These are phyloP conservation scores for Yamadazyma taylorii DNA, from an alignment of 1,139 yeast genomes.

Conservation along the genomic window DNA sequence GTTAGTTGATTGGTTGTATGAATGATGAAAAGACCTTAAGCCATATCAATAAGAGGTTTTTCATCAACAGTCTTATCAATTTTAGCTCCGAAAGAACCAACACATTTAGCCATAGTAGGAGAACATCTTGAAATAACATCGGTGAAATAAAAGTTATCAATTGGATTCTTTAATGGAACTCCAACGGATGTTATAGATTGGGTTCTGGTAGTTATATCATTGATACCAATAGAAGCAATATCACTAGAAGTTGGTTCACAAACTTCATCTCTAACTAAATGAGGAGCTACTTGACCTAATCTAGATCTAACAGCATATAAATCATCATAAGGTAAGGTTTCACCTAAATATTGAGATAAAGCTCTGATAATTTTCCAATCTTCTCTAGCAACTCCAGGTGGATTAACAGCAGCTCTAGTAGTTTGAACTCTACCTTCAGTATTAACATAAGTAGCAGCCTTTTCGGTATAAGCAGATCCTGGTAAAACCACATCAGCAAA, in stretches of 20 bases:
- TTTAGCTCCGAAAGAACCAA: constrained; percentile 64
- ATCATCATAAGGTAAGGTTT: constrained; percentile 77
- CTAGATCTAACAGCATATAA: constrained; percentile 67
- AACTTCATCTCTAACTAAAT: constrained; percentile 72
- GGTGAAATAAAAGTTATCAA: constrained; percentile 83
- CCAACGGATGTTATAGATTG: constrained; percentile 44
- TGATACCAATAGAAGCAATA: constrained; percentile 60
- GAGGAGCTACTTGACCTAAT: constrained; percentile 79
- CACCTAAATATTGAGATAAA: constrained; percentile 72
- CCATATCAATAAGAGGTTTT: constrained; percentile 40
- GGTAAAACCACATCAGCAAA: constrained; percentile 87
- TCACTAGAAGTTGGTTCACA: constrained; percentile 67
- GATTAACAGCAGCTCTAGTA: constrained; percentile 84
- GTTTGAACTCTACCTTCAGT: constrained; percentile 89
- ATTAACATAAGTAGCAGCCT: constrained; percentile 83
- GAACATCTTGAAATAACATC: constrained; percentile 86
- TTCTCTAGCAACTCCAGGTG: constrained; percentile 92
- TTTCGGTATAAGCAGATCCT: constrained; percentile 88
- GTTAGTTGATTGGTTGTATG: constrained; percentile 1
- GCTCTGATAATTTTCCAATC: constrained; percentile 92
- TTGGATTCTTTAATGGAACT: constrained; percentile 62
- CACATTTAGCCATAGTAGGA: constrained; percentile 88
- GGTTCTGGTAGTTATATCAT: constrained; percentile 42
- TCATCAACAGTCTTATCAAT: constrained; percentile 59
- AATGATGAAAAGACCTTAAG: constrained; percentile 8